A percentile compares a stretch with the other conserved stretches of the same genome.
These are phyloP conservation scores for Aspergillus ochraceoroseus DNA, from an alignment of 2,329 filamentous ascomycete species.

Conservation along the genomic window DNA sequence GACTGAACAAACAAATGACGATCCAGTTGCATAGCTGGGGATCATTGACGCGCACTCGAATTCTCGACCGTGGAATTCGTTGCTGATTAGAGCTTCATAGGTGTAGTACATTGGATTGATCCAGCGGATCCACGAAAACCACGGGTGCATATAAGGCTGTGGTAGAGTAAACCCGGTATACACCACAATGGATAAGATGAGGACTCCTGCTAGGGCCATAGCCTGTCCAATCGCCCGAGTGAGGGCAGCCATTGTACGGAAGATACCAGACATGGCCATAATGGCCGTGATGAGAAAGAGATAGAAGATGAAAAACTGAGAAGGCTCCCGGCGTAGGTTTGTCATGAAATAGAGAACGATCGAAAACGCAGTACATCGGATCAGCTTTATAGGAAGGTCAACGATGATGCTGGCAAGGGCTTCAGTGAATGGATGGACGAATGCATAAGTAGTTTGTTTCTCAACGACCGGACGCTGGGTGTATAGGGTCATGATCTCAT, in stretches of 20 bases:
- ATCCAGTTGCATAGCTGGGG: conserved; percentile 12
- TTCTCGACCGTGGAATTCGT: conserved; percentile 30
- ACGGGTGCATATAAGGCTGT: conserved; percentile 45
- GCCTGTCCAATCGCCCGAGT: conserved; percentile 44
- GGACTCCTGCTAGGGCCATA: conserved; percentile 45
- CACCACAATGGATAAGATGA: conserved; percentile 30
- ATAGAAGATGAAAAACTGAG: conserved; percentile 56
- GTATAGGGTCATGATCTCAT: conserved; percentile 49
- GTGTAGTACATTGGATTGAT: conserved; percentile 33
- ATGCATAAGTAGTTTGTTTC: conserved; percentile 15
- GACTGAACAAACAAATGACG: conserved; percentile 48
- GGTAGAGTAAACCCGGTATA: conserved; percentile 40
- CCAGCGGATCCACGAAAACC: conserved; percentile 44
- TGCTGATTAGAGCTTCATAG: conserved; percentile 30
- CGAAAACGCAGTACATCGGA: conserved; percentile 6
- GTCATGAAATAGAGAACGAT: conserved; percentile 56
- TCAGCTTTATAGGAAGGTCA: conserved; percentile 13
- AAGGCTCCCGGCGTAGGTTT: conserved; percentile 46
- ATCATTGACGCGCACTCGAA: conserved; percentile 22
- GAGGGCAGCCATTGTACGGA: conserved; percentile 49
- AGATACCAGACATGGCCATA: conserved; percentile 53
- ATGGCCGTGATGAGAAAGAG: conserved; percentile 46
- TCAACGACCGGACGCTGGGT: conserved; percentile 14
- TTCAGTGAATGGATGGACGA: conserved; percentile 17
- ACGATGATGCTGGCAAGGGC: conserved; percentile 13